Evolutionary conservation across 345 rosid genomes (phyloP).

Genomic region (Cardiospermum halicacabum): DNA sequence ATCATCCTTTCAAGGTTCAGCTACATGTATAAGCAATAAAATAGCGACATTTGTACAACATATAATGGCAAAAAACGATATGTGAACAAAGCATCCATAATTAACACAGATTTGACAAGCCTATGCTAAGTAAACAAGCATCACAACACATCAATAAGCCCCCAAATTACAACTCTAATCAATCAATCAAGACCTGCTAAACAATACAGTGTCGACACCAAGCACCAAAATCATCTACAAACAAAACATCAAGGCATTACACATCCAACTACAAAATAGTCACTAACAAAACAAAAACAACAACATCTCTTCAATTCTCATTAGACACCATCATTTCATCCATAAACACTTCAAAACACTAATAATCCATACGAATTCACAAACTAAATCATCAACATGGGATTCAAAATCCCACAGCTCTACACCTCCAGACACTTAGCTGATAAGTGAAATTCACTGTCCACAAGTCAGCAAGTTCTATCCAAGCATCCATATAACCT

Average conservation of each 20-base stretch:
- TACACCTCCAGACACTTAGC: no score
- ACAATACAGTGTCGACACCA: neutral
- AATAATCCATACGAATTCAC: neutral
- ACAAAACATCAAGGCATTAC: neutral
- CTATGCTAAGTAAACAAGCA: neutral
- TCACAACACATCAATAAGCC: neutral
- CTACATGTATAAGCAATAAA: neutral
- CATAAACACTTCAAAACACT: neutral
- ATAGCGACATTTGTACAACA: neutral
- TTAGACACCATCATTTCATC: neutral
- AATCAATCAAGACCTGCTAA: neutral
- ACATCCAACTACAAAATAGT: neutral
- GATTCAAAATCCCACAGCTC: no score
- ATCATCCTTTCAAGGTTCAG: neutral
- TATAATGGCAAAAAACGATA: no score
- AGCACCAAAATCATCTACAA: neutral
- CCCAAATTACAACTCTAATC: neutral
- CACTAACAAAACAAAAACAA: neutral
- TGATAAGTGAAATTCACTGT: no score
- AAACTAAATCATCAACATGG: neutral
- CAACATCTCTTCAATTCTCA: neutral
- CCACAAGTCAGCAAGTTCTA: no score
- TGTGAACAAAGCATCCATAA: neutral
- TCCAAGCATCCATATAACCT: no score
- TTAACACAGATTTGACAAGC: neutral